Percentiles rank a stretch among this genome's conserved stretches.
These are phyloP conservation scores for Amniculicola lignicola DNA, from an alignment of 495 filamentous ascomycete species.

Conservation along the genomic window DNA sequence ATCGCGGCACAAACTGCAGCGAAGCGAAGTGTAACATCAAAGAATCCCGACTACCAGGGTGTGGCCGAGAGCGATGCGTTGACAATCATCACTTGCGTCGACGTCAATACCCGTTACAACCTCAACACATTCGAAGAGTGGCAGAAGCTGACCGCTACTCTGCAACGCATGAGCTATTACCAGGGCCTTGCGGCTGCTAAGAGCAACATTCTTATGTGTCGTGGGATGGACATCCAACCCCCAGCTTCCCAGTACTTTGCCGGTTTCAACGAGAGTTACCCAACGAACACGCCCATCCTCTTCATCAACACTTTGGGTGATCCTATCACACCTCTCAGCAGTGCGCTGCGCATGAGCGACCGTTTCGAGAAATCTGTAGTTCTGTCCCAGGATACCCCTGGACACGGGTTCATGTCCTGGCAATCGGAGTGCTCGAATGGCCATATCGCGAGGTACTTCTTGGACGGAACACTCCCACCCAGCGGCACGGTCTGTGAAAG, in stretches of 20 bases:
- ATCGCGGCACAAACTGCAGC: no score
- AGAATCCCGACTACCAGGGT: no score
- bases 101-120: not conserved
- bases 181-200: not conserved
- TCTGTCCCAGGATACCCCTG: not conserved
- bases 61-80: no score
- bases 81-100: constrained; percentile 2
- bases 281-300: constrained; percentile 1
- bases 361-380: not conserved
- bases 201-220: not conserved
- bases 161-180: not conserved
- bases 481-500: not conserved
- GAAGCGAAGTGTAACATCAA: no score
- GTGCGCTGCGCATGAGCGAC: not conserved
- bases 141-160: not conserved
- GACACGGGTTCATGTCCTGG: not conserved
- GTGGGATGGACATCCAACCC: not conserved
- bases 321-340: constrained; percentile 23
- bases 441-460: not conserved
- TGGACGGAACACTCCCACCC: not conserved
- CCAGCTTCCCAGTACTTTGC: not conserved
- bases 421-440: not conserved
- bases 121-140: not conserved
- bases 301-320: not conserved
- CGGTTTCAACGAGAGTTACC: not conserved